Percentiles rank a stretch among this genome's conserved stretches.
These are phyloP conservation scores for Setaria italica DNA, from an alignment of 202 grass and related monocot species.

Conservation along the genomic window DNA sequence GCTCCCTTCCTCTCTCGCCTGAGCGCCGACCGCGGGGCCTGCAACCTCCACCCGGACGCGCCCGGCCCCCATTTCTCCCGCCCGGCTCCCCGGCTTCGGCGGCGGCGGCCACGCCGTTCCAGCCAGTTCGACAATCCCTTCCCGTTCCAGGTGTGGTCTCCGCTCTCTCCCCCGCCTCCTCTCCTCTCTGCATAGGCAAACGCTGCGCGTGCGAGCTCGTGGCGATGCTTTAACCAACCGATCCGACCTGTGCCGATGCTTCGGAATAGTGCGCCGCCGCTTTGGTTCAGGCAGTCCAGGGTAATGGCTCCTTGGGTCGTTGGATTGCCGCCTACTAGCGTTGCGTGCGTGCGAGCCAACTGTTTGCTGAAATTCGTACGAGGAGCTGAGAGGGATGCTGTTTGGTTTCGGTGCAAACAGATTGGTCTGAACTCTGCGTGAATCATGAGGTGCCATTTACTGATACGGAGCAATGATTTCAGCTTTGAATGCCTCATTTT, in stretches of 20 bases:
- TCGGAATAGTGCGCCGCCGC: background rate
- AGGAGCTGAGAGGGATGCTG: background rate
- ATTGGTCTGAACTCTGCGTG: background rate
- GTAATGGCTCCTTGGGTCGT: background rate
- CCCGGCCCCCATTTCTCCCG: too few relatives aligned
- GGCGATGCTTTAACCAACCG: background rate
- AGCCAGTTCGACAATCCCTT: constrained; percentile 78
- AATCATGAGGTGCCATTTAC: background rate
- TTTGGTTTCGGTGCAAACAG: background rate
- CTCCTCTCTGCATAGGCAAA: too few relatives aligned
- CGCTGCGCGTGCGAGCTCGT: background rate
- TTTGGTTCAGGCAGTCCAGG: background rate
- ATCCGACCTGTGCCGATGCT: background rate
- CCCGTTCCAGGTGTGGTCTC: constrained; percentile 59
- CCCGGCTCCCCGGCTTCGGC: too few relatives aligned
- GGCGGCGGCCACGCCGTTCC: constrained; percentile 55
- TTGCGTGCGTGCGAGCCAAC: constrained; percentile 34
- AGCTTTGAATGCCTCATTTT: background rate
- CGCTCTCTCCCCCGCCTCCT: background rate
- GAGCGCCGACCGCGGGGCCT: too few relatives aligned
- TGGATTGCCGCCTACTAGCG: background rate
- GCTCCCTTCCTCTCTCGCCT: too few relatives aligned
- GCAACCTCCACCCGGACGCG: too few relatives aligned
- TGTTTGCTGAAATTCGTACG: constrained; percentile 45
- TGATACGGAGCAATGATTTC: background rate